These are phyloP conservation scores for Symbiodinium natans DNA, from an alignment of 73 alveolate species.

Conservation along the genomic window DNA sequence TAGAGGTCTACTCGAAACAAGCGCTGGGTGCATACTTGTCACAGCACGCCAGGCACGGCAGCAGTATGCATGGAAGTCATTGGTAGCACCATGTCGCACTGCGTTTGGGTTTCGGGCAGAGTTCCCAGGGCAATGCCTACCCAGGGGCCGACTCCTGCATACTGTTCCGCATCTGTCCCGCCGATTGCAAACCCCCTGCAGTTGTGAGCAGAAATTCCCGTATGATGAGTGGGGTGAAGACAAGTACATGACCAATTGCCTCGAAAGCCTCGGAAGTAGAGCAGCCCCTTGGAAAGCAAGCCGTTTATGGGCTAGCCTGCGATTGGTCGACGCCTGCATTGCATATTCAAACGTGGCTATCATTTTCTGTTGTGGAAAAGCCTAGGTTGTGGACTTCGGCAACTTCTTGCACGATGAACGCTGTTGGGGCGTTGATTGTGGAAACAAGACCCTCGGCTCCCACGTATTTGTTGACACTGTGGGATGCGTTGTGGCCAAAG, in stretches of 20 bases:
- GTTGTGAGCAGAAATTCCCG: constrained; percentile 65
- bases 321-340: too few relatives aligned
- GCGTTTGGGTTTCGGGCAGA: too few relatives aligned
- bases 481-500: too few relatives aligned
- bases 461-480: too few relatives aligned
- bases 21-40: constrained; percentile 58
- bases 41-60: not conserved
- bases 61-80: not conserved
- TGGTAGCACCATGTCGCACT: too few relatives aligned
- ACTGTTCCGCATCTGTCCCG: too few relatives aligned
- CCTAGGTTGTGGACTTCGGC: constrained; percentile 51
- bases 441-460: constrained; percentile 37
- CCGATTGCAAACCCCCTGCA: too few relatives aligned
- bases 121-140: too few relatives aligned
- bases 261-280: constrained; percentile 51
- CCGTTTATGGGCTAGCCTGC: too few relatives aligned
- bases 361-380: too few relatives aligned
- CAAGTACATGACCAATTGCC: constrained; percentile 87
- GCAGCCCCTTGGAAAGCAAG: not conserved
- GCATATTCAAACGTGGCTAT: too few relatives aligned
- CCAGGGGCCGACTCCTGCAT: too few relatives aligned
- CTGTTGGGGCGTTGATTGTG: constrained; percentile 91
- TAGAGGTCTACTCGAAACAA: constrained; percentile 47
- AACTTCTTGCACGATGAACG: constrained; percentile 74
- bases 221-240: constrained; percentile 75